Evolutionary conservation across 2,329 filamentous ascomycete species (phyloP).

Genomic region (Tolypocladium sp.): DNA sequence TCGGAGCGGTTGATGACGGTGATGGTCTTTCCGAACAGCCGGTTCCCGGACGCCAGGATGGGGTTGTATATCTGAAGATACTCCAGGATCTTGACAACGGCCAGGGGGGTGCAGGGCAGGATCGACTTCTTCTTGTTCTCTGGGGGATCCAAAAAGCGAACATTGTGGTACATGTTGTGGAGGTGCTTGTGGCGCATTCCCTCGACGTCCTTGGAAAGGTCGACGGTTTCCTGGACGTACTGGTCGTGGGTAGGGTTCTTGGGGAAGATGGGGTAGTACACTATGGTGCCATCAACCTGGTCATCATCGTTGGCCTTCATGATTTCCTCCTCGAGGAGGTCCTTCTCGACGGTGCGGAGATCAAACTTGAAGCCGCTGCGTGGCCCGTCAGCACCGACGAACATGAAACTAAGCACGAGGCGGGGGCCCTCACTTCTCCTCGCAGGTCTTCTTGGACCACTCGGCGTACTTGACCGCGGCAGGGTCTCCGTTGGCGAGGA

Average conservation of each 20-base stretch:
- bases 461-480: constrained; percentile 90
- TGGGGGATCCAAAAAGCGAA: constrained; percentile 81
- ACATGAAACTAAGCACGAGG: not conserved
- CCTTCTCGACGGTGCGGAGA: constrained; percentile 74
- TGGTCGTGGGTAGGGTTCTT: constrained; percentile 76
- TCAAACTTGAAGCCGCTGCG: constrained; percentile 80
- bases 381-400: constrained; percentile 4
- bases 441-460: constrained; percentile 93
- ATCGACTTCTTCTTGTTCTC: constrained; percentile 78
- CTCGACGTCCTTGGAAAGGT: constrained; percentile 88
- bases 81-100: constrained; percentile 94
- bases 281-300: constrained; percentile 78
- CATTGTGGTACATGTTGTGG: constrained; percentile 99
- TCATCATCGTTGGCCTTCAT: constrained; percentile 74
- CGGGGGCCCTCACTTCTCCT: constrained; percentile 74
- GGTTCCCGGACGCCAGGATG: constrained; percentile 84
- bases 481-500: constrained; percentile 85
- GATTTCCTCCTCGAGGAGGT: constrained; percentile 83
- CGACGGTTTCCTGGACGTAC: constrained; percentile 91
- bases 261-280: constrained; percentile 95
- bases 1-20: constrained; percentile 95
- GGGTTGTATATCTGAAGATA: constrained; percentile 94
- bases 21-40: constrained; percentile 86
- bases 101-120: constrained; percentile 89
- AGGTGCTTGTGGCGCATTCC: constrained; percentile 89